Conservation (phyloP, 768 basidiomycete genomes). For the Psilocybe cyanescens region DNA sequence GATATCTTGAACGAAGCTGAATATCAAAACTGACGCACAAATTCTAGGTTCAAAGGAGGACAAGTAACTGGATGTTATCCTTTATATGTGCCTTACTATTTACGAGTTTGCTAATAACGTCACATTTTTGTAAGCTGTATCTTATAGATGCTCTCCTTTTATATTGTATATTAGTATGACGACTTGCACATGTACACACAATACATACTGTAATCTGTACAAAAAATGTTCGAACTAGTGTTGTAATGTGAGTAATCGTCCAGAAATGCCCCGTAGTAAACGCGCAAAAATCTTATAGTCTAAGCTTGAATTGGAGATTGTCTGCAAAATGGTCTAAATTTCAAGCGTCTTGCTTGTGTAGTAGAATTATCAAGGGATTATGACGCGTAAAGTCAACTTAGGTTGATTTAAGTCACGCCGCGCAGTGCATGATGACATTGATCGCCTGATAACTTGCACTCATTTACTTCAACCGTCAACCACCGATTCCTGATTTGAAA, state of each 20-base stretch:
- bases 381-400: too few species aligned
- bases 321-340: too few species aligned
- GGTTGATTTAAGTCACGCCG: too few species aligned
- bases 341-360: too few species aligned
- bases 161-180: not conserved
- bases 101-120: not conserved
- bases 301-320: too few species aligned
- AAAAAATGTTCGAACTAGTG: too few species aligned
- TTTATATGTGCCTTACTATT: not conserved
- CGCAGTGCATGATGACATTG: not conserved
- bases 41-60: conserved; percentile 2
- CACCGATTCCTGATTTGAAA: not conserved
- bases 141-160: not conserved
- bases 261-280: too few species aligned
- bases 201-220: too few species aligned
- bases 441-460: not conserved
- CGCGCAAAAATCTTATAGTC: too few species aligned
- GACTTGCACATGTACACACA: not conserved
- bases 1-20: not conserved
- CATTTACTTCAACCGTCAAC: not conserved
- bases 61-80: conserved; percentile 3
- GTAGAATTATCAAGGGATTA: too few species aligned
- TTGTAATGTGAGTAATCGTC: too few species aligned
- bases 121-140: not conserved
- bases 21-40: not conserved